Evolutionary conservation across 805 yeast genomes (phyloP).

Genomic region (Wickerhamomyces rabaulensis): DNA sequence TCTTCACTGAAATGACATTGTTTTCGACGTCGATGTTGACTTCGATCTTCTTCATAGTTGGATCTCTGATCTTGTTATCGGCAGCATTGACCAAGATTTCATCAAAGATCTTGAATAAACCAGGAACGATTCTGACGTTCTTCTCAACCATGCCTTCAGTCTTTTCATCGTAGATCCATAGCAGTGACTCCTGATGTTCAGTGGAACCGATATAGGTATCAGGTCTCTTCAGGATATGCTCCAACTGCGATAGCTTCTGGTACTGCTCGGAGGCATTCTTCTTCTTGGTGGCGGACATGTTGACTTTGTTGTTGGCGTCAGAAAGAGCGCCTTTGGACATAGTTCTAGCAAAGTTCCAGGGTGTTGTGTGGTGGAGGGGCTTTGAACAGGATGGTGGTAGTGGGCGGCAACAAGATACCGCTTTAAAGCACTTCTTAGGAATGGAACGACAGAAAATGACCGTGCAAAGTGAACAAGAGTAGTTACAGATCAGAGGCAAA

Average conservation of each 20-base stretch:
- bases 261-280: conserved; percentile 65
- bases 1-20: conserved; percentile 72
- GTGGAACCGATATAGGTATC: conserved; percentile 97
- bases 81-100: conserved; percentile 98
- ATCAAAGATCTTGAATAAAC: conserved; percentile 92
- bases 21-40: conserved; percentile 77
- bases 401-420: not conserved
- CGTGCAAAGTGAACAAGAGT: not conserved
- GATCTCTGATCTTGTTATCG: conserved; percentile 94
- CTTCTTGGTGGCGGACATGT: conserved; percentile 10
- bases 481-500: not conserved
- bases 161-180: conserved; percentile 82
- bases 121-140: conserved; percentile 83
- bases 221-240: conserved; percentile 94
- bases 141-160: conserved; percentile 53
- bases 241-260: conserved; percentile 91
- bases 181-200: conserved; percentile 69
- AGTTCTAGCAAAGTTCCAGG: not conserved
- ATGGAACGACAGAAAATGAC: not conserved
- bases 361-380: not conserved
- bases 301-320: conserved; percentile 8
- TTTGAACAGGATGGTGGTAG: not conserved
- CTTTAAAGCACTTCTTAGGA: not conserved
- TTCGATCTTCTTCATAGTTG: conserved; percentile 77
- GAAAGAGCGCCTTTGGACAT: not conserved